Evolutionary conservation across 73 alveolate genomes (phyloP).

Genomic region (Tetrahymena thermophila): DNA sequence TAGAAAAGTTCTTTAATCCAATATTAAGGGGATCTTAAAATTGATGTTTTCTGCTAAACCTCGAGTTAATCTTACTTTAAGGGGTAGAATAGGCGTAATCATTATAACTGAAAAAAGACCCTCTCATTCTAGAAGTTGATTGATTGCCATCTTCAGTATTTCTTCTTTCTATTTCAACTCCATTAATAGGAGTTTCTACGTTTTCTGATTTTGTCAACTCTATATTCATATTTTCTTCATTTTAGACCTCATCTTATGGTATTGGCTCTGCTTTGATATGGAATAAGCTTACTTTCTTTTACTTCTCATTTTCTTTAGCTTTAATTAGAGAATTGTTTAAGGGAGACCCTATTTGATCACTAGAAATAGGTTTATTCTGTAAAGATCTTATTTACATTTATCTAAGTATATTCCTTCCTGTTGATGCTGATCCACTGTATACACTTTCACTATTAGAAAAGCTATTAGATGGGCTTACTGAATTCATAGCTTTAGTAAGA

Average conservation of each 20-base stretch:
- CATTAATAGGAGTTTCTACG: background rate
- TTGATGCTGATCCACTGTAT: background rate
- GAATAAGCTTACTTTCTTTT: background rate
- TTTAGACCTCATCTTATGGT: background rate
- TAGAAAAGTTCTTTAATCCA: background rate
- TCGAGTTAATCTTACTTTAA: background rate
- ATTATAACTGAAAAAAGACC: background rate
- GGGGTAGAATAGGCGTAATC: background rate
- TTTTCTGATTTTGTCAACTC: background rate
- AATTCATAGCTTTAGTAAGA: background rate
- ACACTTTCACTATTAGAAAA: background rate
- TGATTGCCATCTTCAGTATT: background rate
- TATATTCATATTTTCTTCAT: background rate
- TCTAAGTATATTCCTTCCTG: background rate
- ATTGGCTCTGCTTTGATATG: background rate
- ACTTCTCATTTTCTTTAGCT: background rate
- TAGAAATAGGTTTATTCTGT: background rate
- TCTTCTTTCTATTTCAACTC: background rate
- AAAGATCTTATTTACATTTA: background rate
- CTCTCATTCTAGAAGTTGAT: background rate
- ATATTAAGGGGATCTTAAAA: background rate
- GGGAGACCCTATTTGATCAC: background rate
- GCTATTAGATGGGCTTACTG: background rate
- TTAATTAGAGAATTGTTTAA: background rate
- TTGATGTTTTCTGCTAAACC: background rate